Conservation (phyloP, 768 basidiomycete species). For the Lactifluus pinguis region DNA sequence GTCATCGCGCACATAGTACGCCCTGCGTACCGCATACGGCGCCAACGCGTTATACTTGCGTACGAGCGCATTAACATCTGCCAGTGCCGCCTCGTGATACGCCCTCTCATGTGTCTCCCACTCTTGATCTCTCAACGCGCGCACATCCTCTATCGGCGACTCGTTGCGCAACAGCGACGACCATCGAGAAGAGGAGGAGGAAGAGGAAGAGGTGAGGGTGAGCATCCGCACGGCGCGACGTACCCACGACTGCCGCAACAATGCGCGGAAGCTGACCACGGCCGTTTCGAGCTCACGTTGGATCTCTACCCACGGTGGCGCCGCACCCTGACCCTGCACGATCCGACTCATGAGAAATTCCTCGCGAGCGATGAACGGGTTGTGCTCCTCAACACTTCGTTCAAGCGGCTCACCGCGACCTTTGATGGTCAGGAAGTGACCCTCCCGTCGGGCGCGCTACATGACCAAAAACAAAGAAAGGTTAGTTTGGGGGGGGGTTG, state of each 20-base stretch:
- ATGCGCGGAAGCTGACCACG: conserved; percentile 50
- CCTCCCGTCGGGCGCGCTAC: conserved; percentile 57
- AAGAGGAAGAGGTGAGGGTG: conserved; percentile 25
- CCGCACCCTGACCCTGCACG: conserved; percentile 70
- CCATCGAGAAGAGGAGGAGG: conserved; percentile 23
- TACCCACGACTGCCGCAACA: conserved; percentile 62
- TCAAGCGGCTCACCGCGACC: conserved; percentile 52
- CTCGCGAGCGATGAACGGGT: conserved; percentile 62
- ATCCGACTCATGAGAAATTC: conserved; percentile 85
- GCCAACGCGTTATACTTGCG: conserved; percentile 75
- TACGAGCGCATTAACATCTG: conserved; percentile 65
- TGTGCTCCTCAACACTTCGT: conserved; percentile 37
- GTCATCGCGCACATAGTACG: conserved; percentile 43
- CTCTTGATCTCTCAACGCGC: conserved; percentile 46
- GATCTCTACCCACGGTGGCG: conserved; percentile 81
- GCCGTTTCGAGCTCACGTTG: conserved; percentile 66
- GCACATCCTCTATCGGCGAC: conserved; percentile 30
- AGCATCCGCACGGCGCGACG: conserved; percentile 62
- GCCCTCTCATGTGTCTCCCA: conserved; percentile 62
- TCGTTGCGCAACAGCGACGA: conserved; percentile 28
- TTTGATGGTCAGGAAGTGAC: conserved; percentile 62
- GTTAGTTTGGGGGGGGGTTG: no score
- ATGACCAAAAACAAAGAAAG: background rate
- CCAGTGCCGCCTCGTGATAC: conserved; percentile 62
- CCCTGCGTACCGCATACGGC: conserved; percentile 65